A percentile compares a stretch with the other conserved stretches of the same genome.
Conservation (phyloP, 805 yeast species). For the Candida arabinofermentans region DNA sequence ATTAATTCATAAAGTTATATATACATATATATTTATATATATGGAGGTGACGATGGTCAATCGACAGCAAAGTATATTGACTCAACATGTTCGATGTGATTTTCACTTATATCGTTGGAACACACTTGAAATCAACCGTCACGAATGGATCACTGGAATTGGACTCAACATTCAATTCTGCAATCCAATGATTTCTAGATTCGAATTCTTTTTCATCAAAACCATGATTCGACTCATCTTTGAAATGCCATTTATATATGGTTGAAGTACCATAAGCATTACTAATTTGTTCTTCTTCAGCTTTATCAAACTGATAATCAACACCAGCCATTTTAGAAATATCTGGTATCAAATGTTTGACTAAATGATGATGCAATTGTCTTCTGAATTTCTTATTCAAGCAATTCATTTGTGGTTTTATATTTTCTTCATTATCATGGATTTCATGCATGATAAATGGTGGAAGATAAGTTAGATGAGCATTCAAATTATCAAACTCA, state of each 20-base stretch:
- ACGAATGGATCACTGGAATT: conserved; percentile 65
- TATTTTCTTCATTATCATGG: conserved; percentile 65
- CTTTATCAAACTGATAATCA: conserved; percentile 35
- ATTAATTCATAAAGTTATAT: too few species aligned
- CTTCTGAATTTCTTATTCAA: conserved; percentile 68
- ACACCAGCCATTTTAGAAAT: conserved; percentile 61
- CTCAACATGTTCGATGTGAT: too few species aligned
- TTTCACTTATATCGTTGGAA: conserved; percentile 6
- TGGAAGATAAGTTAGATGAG: conserved; percentile 64
- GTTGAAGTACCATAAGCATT: conserved; percentile 39
- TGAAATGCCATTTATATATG: conserved; percentile 59
- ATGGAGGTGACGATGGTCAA: too few species aligned
- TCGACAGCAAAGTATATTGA: too few species aligned
- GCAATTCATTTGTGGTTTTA: conserved; percentile 68
- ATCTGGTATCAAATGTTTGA: conserved; percentile 65
- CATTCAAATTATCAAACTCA: conserved; percentile 66
- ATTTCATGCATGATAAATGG: conserved; percentile 67
- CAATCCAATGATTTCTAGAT: conserved; percentile 56
- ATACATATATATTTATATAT: too few species aligned
- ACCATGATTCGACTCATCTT: conserved; percentile 56
- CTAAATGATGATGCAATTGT: conserved; percentile 70
- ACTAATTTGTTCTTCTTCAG: conserved; percentile 44
- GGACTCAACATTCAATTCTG: conserved; percentile 60
- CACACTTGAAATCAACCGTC: conserved; percentile 52
- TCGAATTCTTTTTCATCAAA: conserved; percentile 42